Base-by-base conservation (phyloP, 306 rosid species). In the Pueraria montana region DNA sequence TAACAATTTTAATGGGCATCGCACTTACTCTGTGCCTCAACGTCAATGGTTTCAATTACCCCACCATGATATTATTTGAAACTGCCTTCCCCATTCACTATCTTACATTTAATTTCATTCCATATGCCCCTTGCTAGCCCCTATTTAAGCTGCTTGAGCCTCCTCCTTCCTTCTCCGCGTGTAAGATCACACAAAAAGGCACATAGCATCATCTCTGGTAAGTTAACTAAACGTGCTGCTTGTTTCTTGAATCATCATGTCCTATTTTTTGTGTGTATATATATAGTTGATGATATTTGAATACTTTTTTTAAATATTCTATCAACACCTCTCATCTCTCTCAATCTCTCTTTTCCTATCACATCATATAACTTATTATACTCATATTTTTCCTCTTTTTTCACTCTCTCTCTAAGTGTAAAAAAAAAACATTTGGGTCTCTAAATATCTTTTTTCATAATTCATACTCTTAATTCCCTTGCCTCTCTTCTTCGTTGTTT, bases 21-120 rank as follows among this genome's bases (percentile, higher is more conserved):
- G 74, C 94, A 90, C 92, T 87, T 36, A 79, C 30, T 43, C 11
- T 66, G 83, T 87, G 82, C 83, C 83, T 48, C 80, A 58, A 73
- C 83, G 71, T 61, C 75, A 55, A 80, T 78, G 76, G 87, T 53
- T 87, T 80, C 85, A 73, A n/a, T n/a, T n/a, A 74, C 87, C 72
- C 86, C 84, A 78, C 79, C 82, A 84, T 82, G 84, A 70, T 84
- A 79, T 45, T 46, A 52, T 80, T 77, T 76, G 72, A 78, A 21
- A 21, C 24, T 69, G 82, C 56, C 55, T 56, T 45, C 20, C 7
- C 11, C 17, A n/a, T 11, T 65, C 6, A 24, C 55, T 11, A 26
- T 42, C 36, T 18, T 55, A 69, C 32, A 16, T 68, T 68, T 9
- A 16, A 30, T 63, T 67, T 40, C 83, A 77, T 66, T 81, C 72